Evolutionary conservation across 257 asterid genomes (phyloP), one percentile per base, ranked within the genome.

Genomic region (Ballota nigra): DNA sequence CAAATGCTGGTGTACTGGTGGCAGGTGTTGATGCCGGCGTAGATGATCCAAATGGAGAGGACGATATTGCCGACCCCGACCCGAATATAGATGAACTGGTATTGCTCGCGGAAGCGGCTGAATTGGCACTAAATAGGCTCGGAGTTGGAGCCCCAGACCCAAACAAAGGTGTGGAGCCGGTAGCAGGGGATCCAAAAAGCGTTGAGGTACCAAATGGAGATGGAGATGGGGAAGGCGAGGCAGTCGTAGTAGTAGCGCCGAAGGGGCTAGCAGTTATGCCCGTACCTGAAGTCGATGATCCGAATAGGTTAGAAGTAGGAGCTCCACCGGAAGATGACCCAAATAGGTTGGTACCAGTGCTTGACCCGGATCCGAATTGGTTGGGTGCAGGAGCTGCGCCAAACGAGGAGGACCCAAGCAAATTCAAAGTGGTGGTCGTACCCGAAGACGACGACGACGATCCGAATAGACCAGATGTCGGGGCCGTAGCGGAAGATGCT

Each of bases 131-230:
- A 19, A 85, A 83, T 4, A 72, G 47, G 77, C 80, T 76, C 3
- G 89, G 68, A 36, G 83, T 65, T 24, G 85, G 74, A 26, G 84
- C 79, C 49, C 73, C 79, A 13, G 85, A 79, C 47, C 86, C 90
- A 3, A 81, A 80, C 29, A 79, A 22, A 47, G 55, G 0, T 47
- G 60, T 18, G 29, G 60, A 53, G 29, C 60, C 60, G 60, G 84
- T 77, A 66, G 84, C 71, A 43, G 89, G 77, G 72, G 84, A 78
- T 61, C 75, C 82, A 9, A 84, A 84, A n/a, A 20, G 6, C 15
- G 81, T 53, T 11, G 84, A 67, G 36, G 81, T 38, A 33, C 74
- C 78, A 19, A 80, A 78, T n/a, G 81, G 82, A 34, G 89, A 82
- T 36, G 84, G 12, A n/a, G 86, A 66, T 40, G 76, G 76, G 7